Conservation (phyloP, 495 filamentous ascomycete genomes). For the Cenococcum geophilum region DNA sequence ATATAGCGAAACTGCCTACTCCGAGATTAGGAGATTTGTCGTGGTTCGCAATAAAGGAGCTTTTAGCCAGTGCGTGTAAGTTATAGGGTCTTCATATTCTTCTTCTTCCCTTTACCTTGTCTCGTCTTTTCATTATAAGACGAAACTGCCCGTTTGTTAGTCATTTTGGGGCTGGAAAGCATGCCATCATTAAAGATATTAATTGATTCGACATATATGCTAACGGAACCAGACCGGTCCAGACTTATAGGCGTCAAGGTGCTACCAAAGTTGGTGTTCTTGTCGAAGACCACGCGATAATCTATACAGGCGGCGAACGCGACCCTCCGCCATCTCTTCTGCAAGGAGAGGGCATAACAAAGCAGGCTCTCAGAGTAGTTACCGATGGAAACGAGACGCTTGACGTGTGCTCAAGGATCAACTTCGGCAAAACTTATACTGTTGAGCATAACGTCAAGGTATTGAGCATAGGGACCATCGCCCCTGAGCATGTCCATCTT, state of each 20-base stretch:
- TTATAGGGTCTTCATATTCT: background rate
- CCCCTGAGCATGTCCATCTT: background rate
- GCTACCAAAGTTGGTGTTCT: conserved; percentile 21
- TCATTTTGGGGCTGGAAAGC: too few relatives aligned
- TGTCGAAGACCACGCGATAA: conserved; percentile 30
- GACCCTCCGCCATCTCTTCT: conserved; percentile 9
- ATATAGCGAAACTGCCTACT: conserved; percentile 21
- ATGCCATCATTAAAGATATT: background rate
- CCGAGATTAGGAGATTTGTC: conserved; percentile 33
- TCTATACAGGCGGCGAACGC: conserved; percentile 15
- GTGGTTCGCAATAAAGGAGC: conserved; percentile 25
- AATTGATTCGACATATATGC: background rate
- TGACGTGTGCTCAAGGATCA: conserved; percentile 42
- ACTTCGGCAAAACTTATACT: conserved; percentile 46
- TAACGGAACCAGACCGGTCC: conserved; percentile 18
- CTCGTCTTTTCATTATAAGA: too few relatives aligned
- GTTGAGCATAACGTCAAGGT: conserved; percentile 47
- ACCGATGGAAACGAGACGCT: conserved; percentile 21
- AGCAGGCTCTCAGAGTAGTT: conserved; percentile 17
- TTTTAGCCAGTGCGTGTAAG: conserved; percentile 26
- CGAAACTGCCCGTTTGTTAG: too few relatives aligned
- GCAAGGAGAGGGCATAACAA: conserved; percentile 17
- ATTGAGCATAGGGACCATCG: conserved; percentile 33
- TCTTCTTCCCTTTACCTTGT: background rate
- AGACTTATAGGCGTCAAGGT: conserved; percentile 28